Percentiles rank a stretch among this genome's conserved stretches.
phyloP scores from a whole-genome alignment of 352 stramenopile species.

The Pilasporangium apinafurcum region DNA sequence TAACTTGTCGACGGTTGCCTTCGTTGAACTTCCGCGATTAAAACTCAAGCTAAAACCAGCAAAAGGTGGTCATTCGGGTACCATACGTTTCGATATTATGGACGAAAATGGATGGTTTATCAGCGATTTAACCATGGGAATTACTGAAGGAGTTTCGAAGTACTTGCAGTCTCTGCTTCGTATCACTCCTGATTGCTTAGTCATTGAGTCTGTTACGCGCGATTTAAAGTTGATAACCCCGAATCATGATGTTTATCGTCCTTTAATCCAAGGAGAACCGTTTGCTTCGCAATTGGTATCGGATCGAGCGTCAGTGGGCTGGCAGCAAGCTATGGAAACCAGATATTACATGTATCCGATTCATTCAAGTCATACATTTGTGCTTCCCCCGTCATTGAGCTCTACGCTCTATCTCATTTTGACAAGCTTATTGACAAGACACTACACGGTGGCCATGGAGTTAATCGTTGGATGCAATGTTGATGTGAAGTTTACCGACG shows the following conservation, averaged over 20 bases:
- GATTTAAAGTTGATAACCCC: conserved; percentile 75
- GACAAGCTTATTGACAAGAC: conserved; percentile 92
- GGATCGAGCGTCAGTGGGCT: conserved; percentile 68
- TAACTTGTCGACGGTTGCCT: conserved; percentile 71
- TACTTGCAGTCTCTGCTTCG: conserved; percentile 46
- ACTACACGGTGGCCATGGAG: conserved; percentile 94
- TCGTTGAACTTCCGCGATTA: conserved; percentile 96
- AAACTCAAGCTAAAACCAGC: conserved; percentile 92
- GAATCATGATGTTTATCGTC: conserved; percentile 82
- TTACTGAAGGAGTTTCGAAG: conserved; percentile 21
- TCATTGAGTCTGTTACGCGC: conserved; percentile 72
- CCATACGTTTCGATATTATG: conserved; percentile 57
- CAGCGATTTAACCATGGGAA: conserved; percentile 49
- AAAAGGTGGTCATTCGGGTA: conserved; percentile 34
- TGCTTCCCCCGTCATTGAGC: conserved; percentile 94
- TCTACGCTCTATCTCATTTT: conserved; percentile 98
- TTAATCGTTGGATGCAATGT: conserved; percentile 95
- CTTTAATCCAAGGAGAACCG: conserved; percentile 60
- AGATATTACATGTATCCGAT: conserved; percentile 98
- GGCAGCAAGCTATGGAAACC: conserved; percentile 87
- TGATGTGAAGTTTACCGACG: conserved; percentile 92
- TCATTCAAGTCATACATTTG: conserved; percentile 93
- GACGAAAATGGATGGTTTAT: conserved; percentile 85
- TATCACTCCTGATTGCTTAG: conserved; percentile 52
- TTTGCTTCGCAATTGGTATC: conserved; percentile 77